Conservation (phyloP, 192 early-diverging fungal species). For the Coemansia erecta region DNA sequence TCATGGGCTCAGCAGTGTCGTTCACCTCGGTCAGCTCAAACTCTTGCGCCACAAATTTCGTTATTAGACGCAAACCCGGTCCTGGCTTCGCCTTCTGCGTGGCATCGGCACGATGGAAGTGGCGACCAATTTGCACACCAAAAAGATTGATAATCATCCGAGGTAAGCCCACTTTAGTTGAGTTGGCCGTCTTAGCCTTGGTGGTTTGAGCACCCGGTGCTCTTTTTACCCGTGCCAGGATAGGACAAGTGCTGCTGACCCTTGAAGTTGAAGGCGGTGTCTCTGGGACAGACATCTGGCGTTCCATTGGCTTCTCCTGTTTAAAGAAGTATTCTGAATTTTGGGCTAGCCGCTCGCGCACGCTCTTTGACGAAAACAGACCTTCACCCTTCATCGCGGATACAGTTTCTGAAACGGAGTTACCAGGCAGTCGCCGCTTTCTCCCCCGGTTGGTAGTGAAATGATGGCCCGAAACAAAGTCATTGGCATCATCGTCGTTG, state of each 20-base stretch:
- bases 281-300: too few relatives aligned
- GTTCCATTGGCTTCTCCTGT: too few relatives aligned
- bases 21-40: conserved; percentile 23
- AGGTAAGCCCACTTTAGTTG: not conserved
- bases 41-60: conserved; percentile 12
- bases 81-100: not conserved
- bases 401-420: too few relatives aligned
- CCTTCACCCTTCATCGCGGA: too few relatives aligned
- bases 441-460: not conserved
- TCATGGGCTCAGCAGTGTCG: conserved; percentile 14
- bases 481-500: not conserved
- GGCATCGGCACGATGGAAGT: not conserved
- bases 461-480: not conserved
- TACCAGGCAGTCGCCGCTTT: not conserved
- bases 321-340: too few relatives aligned
- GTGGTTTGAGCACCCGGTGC: too few relatives aligned
- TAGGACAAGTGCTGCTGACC: too few relatives aligned
- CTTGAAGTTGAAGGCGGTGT: too few relatives aligned
- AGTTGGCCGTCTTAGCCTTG: not conserved
- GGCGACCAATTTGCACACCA: conserved; percentile 33
- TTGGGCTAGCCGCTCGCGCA: too few relatives aligned
- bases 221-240: too few relatives aligned
- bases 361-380: not conserved
- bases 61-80: conserved; percentile 7
- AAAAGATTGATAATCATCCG: conserved; percentile 17